Percentiles rank a stretch among this genome's conserved stretches.
Conservation (phyloP, 257 asterid species). For the Solanum verrucosum region DNA sequence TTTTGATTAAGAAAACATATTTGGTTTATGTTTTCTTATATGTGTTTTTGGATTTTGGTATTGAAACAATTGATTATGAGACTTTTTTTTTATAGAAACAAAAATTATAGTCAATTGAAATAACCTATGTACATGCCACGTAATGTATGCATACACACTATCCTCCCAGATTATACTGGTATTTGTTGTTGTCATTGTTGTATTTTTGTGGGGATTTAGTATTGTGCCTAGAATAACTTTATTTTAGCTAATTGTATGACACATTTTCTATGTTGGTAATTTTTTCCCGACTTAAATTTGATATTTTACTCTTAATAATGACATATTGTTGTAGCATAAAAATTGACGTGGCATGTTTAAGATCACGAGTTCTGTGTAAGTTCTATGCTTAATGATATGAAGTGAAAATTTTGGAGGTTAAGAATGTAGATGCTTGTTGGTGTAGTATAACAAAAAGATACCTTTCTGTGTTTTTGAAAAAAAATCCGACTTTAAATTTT, state of each 20-base stretch:
- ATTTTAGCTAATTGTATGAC: too few relatives aligned
- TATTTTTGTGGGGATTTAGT: too few relatives aligned
- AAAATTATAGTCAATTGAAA: not conserved
- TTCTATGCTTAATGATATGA: not conserved
- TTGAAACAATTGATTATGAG: not conserved
- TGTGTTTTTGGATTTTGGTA: not conserved
- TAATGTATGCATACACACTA: too few relatives aligned
- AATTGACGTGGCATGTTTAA: not conserved
- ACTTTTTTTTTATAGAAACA: not conserved
- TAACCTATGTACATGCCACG: fast-evolving
- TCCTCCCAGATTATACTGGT: fast-evolving
- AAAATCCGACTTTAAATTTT: not conserved
- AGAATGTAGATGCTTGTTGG: not conserved
- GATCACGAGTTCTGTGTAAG: not conserved
- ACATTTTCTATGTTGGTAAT: not conserved
- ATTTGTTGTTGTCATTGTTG: too few relatives aligned
- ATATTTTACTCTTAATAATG: not conserved
- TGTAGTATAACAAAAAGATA: not conserved
- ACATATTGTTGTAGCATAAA: not conserved
- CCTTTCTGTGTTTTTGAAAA: not conserved
- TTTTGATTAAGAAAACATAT: not conserved
- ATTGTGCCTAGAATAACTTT: too few relatives aligned
- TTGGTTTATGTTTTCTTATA: too few relatives aligned
- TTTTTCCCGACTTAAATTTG: not conserved
- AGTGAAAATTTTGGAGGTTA: not conserved